These are phyloP conservation scores for Mariannaea elegans DNA, from an alignment of 2,329 filamentous ascomycete genomes.

Conservation along the genomic window DNA sequence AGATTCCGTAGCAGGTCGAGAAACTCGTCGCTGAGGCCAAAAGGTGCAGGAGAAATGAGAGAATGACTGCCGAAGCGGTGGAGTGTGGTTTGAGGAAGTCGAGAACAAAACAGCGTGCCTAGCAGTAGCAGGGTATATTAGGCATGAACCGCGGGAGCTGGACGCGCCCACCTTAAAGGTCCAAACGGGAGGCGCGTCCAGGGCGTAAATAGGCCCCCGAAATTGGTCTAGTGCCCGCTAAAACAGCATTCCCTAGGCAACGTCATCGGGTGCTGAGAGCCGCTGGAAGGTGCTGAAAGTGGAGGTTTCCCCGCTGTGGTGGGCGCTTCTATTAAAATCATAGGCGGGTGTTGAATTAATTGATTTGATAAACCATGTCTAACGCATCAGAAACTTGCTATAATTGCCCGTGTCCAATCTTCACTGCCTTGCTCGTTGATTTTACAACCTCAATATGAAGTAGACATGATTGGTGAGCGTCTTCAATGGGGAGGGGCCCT, in stretches of 20 bases:
- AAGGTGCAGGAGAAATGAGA: slow-evolving; percentile 3
- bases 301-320: slow-evolving; percentile 21
- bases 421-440: no score
- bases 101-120: not conserved
- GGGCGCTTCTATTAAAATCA: not conserved
- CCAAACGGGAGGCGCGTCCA: slow-evolving; percentile 29
- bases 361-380: not conserved
- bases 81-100: slow-evolving; percentile 15
- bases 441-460: no score
- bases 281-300: not conserved
- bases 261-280: slow-evolving; percentile 9
- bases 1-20: not conserved
- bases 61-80: slow-evolving; percentile 4
- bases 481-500: no score
- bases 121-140: not conserved
- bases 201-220: slow-evolving; percentile 18
- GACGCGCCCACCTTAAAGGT: slow-evolving; percentile 13
- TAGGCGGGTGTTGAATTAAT: not conserved
- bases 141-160: slow-evolving; percentile 1
- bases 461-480: no score
- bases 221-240: slow-evolving; percentile 27
- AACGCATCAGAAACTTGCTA: not conserved
- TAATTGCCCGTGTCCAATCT: no score
- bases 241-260: slow-evolving; percentile 35
- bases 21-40: not conserved